Percentiles rank a stretch among this genome's conserved stretches.
Evolutionary conservation across 768 basidiomycete species (phyloP).

Genomic region (Boletus rex-veris): DNA sequence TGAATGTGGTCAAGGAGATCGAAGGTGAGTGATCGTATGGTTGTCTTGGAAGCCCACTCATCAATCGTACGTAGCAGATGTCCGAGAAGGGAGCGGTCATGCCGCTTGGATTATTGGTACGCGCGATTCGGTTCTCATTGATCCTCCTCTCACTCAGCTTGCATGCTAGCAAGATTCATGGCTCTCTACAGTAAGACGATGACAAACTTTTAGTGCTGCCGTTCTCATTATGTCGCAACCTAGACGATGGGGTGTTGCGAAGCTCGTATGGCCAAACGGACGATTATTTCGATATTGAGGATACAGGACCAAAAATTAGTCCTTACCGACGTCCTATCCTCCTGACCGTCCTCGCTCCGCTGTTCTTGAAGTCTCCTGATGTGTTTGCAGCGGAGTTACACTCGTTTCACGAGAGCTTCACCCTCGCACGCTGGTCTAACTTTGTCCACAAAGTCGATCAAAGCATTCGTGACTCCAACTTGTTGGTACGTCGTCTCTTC

Average conservation of each 20-base stretch:
- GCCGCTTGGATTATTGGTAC: constrained; percentile 28
- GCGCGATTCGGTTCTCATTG: not conserved
- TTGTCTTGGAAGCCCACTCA: not conserved
- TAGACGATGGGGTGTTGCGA: constrained; percentile 27
- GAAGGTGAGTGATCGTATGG: constrained; percentile 10
- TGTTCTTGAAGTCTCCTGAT: constrained; percentile 27
- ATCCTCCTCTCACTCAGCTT: constrained; percentile 2
- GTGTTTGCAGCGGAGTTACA: constrained; percentile 28
- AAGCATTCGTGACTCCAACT: constrained; percentile 32
- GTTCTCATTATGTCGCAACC: too few species aligned
- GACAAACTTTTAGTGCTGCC: not conserved
- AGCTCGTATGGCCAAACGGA: constrained; percentile 32
- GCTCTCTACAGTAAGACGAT: constrained; percentile 25
- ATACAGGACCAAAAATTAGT: constrained; percentile 2
- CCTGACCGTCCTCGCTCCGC: constrained; percentile 18
- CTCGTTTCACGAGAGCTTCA: constrained; percentile 27
- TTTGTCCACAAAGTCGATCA: constrained; percentile 31
- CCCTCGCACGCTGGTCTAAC: constrained; percentile 24
- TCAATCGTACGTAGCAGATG: constrained; percentile 3
- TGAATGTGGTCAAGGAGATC: constrained; percentile 28
- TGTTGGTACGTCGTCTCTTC: constrained; percentile 17
- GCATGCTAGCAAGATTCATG: constrained; percentile 27
- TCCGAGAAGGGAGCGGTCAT: constrained; percentile 6
- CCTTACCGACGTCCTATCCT: constrained; percentile 21
- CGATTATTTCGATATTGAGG: constrained; percentile 32